Evolutionary conservation across 2,329 filamentous ascomycete species (phyloP), one percentile per base, ranked within the genome.

Genomic region (Chaetomium globosum): DNA sequence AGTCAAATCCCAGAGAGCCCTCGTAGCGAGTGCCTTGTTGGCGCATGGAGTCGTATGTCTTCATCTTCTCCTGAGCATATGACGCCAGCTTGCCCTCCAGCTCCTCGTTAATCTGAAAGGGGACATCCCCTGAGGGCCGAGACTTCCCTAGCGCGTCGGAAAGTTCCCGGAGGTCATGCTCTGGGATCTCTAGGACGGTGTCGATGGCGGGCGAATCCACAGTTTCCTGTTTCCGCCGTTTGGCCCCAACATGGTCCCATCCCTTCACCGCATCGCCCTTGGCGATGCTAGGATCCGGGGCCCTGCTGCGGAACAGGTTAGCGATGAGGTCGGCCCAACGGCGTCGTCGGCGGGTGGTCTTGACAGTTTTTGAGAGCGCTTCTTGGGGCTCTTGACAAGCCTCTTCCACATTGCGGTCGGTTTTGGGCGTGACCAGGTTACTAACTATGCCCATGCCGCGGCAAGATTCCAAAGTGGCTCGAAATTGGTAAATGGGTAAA

Each of bases 301-400:
- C 52, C 53, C 66, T 68, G 65, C 61, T 63, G 60, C 21, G 61
- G 54, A 56, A 65, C 39, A 13, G 46, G 64, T 71, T 63, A 68
- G 68, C 63, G 49, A 68, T 30, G 46, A 51, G 48, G 26, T 61
- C 61, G 39, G 64, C 31, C 33, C 46, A 51, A 6, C n/a, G 52
- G 21, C 57, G 60, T 28, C 51, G 64, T 28, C 51, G 64, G 48
- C 56, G 60, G 65, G 66, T 55, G 48, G 64, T 61, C 62, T 69
- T 70, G 69, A 70, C 69, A 61, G 61, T 66, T 59, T 67, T 58
- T 51, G 63, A 56, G 53, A 55, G 63, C 55, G 64, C 43, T 64
- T 67, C 65, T 58, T 68, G 21, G 65, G 61, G 59, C 56, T 65
- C 63, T 58, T 65, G 55, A 64, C 60, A 19, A 65, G 59, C 43